Evolutionary conservation across 306 rosid species (phyloP), one percentile per base, ranked within the genome.

Genomic region (Mimosa bimucronata): DNA sequence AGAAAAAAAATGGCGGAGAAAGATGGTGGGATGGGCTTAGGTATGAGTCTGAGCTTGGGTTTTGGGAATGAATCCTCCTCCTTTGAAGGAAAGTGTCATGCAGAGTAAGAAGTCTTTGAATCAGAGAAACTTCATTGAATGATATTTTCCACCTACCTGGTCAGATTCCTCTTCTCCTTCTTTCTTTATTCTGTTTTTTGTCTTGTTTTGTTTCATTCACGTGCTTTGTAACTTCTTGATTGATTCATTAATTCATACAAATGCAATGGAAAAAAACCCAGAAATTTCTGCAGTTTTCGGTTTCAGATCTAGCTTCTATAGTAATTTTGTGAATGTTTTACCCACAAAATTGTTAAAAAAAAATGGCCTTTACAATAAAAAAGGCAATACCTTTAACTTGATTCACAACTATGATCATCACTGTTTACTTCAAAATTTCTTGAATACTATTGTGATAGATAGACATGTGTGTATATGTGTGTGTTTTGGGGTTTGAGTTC

Each of bases 1-100:
- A 61, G 60, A 52, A 52, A 76, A 40, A 94, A n/a, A n/a, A n/a
- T 94, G 97, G 84, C 60, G 15, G 97, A 86, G 52, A 89, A 87
- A 66, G 87, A 87, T 46, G 92, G 87, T 79, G 83, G 86, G 1
- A 81, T 88, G 73, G 79, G 90, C 0, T 87, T 92, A 83, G 79
- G 87, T 26, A 80, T 90, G 88, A 80, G 91, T 50, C 84, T 91
- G 70, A 85, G 94, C 2, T 77, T 13, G 60, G 89, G 88, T n/a
- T 76, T 31, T 60, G 73, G 88, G 23, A 71, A 73, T 42, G 79
- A 70, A 18, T 60, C 66, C 83, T 26, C 57, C 83, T 34, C 77
- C 85, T 74, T 40, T 74, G 41, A 82, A 57, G 58, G 50, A 74
- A 66, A 81, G 44, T 85, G 86, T 71, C 86, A 80, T 87, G 81